phyloP scores from a whole-genome alignment of 139 green algal genomes.

The Haematococcus lacustris region DNA sequence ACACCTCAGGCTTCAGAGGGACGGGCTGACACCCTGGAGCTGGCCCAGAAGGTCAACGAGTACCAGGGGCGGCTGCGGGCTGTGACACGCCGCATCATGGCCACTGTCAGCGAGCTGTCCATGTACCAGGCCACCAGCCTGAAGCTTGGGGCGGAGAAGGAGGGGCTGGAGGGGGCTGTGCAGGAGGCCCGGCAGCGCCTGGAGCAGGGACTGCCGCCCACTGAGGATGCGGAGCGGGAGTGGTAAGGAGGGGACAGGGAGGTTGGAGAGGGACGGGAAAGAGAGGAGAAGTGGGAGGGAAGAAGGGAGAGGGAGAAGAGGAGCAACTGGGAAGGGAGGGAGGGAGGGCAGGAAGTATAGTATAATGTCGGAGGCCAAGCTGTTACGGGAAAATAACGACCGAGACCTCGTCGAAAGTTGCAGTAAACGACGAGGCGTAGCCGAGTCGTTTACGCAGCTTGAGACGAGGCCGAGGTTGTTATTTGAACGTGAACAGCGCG shows the following conservation, averaged over 20 bases:
- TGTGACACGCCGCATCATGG: conserved; percentile 77
- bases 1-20: conserved; percentile 51
- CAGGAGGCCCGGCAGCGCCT: conserved; percentile 25
- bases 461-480: too few species aligned
- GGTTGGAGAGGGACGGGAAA: too few species aligned
- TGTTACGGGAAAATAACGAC: too few species aligned
- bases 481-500: too few species aligned
- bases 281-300: too few species aligned
- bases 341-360: too few species aligned
- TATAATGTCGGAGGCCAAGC: too few species aligned
- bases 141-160: conserved; percentile 57
- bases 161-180: conserved; percentile 43
- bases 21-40: conserved; percentile 46
- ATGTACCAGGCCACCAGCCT: conserved; percentile 76
- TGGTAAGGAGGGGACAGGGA: conserved; percentile 10
- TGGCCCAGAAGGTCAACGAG: conserved; percentile 62
- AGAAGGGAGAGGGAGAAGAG: too few species aligned
- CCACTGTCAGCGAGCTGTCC: conserved; percentile 75
- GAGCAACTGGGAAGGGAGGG: too few species aligned
- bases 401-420: too few species aligned
- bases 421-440: too few species aligned
- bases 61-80: conserved; percentile 55
- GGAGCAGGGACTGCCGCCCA: conserved; percentile 56
- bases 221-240: conserved; percentile 52
- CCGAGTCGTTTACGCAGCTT: too few species aligned